Evolutionary conservation across 2,329 filamentous ascomycete genomes (phyloP), one percentile per base, ranked within the genome.

Genomic region (Sordariomycetes sp.): DNA sequence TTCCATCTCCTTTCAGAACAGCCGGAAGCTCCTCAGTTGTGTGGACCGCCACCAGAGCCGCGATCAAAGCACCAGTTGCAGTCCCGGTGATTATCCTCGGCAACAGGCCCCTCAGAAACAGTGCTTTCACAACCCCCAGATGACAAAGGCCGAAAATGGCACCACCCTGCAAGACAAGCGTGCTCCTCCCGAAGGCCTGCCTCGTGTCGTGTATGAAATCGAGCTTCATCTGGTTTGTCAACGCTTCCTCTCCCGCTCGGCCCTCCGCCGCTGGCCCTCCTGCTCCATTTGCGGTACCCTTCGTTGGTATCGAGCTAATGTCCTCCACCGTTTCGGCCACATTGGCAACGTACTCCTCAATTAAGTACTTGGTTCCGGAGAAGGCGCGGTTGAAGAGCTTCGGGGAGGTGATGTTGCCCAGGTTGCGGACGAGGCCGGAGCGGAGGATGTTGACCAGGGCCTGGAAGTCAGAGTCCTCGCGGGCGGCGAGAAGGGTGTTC

Each of bases 61-160:
- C 88, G 43, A 94, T 90, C 47, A 95, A 63, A 8, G 88, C 90
- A 11, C 90, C 90, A 1, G 86, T 94, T 4, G 83, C 88, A 2
- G 86, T 94, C 8, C 90, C 90, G 0, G 86, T 86, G 46, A 96
- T 88, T 46, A 95, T 94, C 28, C 86, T 75, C 4, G 92, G 90
- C 30, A 95, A 66, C 12, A 95, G 61, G 1, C 85, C 85, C 19
- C 83, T 75, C 23, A 87, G 61, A 57, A 88, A 85, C 26, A 95
- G 63, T 3, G 87, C 87, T 52, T 90, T 94, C 25, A 94, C 84
- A 6, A 95, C 86, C 6, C 88, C 88, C 5, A 95, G 57, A 56
- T 95, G 90, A 47, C 86, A 94, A 8, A 94, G 62, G 3, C 88
- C 88, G 48, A 95, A 94, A 38, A 94, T 90, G 27, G 86, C 84